Base-by-base conservation (phyloP, 495 filamentous ascomycete genomes). In the Lasiosphaeriaceae sp. region DNA sequence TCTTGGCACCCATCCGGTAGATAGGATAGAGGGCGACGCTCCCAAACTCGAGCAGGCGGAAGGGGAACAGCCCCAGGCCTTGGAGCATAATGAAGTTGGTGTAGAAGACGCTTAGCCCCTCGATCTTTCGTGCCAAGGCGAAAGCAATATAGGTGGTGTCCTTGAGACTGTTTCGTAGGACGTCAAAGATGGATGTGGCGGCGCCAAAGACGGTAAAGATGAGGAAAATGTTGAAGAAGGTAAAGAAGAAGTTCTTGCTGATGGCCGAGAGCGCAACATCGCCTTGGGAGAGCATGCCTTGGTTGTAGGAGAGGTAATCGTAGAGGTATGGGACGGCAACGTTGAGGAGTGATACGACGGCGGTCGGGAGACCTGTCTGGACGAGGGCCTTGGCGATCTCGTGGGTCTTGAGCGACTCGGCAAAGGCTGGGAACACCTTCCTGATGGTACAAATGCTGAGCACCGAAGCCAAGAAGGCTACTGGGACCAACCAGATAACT, bases 231-330 rank as follows among this genome's bases (percentile, higher is more conserved):
- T 99, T 99, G 83, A 97, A 97, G 77, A 99, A 99, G 31, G 88
- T 90, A 72, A 97, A 99, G 80, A 97, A 97, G 74, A 97, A 99
- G 67, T 97, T 99, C 77, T 99, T 99, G 55, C 90, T 96, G 67
- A 97, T 92, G 41, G 91, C 77, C 8, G 93, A 97, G 11, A 97
- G 81, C 65, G 97, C 95, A n/a, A 97, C 83, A 55, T 99, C 95
- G 22, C 88, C 89, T 61, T 89, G 90, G 0, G 94, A 97, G 51
- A 94, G 87, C 87, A 96, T 92, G 56, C 94, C 94, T 77, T 99
- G 94, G 23, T 82, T 77, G 66, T 88, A 88, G 1, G 93, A 90
- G 20, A 97, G 82, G 79, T 86, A 97, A 60, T 92, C 92, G 74
- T 99, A 99, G 12, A 99, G 72, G 68, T 95, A 97, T 3, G 94